Base-by-base conservation (phyloP, 768 basidiomycete genomes). In the Terana coerulea region DNA sequence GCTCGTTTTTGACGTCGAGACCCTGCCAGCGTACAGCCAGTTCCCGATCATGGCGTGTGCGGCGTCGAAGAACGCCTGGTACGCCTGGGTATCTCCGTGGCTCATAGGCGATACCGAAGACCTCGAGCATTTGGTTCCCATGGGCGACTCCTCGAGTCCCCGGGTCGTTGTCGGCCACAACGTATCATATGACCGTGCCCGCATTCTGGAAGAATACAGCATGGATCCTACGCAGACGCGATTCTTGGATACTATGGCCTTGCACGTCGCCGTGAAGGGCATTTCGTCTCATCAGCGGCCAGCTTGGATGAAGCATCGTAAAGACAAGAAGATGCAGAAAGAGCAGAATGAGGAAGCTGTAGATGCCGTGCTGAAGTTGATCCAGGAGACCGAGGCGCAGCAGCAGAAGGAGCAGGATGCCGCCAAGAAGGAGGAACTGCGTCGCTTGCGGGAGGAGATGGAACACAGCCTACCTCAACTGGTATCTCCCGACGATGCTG, bases 21-120 rank as follows among this genome's bases (percentile, higher is more conserved):
- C 91, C 0, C 78, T 98, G 77, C 90, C 90, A 1, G 80, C 81
- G 24, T 81, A 90, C 62, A 80, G 88, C 43, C 84, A 84, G 1
- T 92, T 82, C 63, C 80, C 95, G 11, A 72, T 98, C 63, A 86
- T 98, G 75, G 95, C 97, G 1, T 86, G 84, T 53, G 95, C 95
- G 3, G 89, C 81, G 1, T 85, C 92, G 4, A 74, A 78, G 21
- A 83, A 82, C 43, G 86, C 83, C 1, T 98, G 97, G 95, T 99
- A 98, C 63, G 81, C 81, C 3, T 99, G 97, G 95, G 81, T 97
- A 55, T 94, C 91, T 0, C 97, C 97, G 0, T 95, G 93, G 93
- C 68, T 97, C 9, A 75, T 94, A 3, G 80, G 79, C 12, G 75
- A 79, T 58, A 73, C 84, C 44, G 71, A 75, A 8, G 72, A 80